Base-by-base conservation (phyloP, 371 early-diverging fungal genomes). In the Amoeboradix gromovi region DNA sequence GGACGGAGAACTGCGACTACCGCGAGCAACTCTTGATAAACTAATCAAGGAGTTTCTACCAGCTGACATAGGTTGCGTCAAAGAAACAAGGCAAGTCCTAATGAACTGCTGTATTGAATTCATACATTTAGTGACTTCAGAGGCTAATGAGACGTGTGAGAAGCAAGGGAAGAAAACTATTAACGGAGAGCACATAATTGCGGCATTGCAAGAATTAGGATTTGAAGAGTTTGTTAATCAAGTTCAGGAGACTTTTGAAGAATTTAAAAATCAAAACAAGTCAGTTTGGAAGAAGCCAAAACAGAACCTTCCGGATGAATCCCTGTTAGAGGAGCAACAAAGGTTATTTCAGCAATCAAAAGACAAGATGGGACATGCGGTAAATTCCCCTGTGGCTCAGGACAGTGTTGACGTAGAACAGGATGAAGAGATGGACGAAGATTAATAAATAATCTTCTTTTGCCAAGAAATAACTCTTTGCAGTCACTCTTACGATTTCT, bases 141-240 rank as follows among this genome's bases (percentile, higher is more conserved):
- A 92, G 72, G 91, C 99, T 17, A 98, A 97, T 78, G 92, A 92
- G 67, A 85, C 89, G 29, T 97, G 97, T 77, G 98, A 97, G 75
- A 91, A 90, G 73, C 94, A 93, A 70, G 82, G 86, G 27, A 94
- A 92, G 75, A 99, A 98, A 80, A 98, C 98, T 1, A 98, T 99
- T 71, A 88, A 90, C 0, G 91, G 91, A 29, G 96, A 98, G 72
- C 98, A 99, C 77, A 89, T 99, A 1, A 80, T 93, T 31, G 73
- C 85, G 1, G 92, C 98, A 1, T 78, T 98, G 65, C 83, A 87
- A 76, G 87, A 85, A 73, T 28, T n/a, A 70, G 67, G 48, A 22
- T 48, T 67, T 67, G 67, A 67, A 17, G 67, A 29, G 27, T 67
- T 28, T 27, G 67, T 67, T 28, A 16, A 5, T 28, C 29, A 5